Percentiles rank a stretch among this genome's conserved stretches.
These are phyloP conservation scores for Septoria linicola DNA, from an alignment of 2,329 filamentous ascomycete genomes.

Conservation along the genomic window DNA sequence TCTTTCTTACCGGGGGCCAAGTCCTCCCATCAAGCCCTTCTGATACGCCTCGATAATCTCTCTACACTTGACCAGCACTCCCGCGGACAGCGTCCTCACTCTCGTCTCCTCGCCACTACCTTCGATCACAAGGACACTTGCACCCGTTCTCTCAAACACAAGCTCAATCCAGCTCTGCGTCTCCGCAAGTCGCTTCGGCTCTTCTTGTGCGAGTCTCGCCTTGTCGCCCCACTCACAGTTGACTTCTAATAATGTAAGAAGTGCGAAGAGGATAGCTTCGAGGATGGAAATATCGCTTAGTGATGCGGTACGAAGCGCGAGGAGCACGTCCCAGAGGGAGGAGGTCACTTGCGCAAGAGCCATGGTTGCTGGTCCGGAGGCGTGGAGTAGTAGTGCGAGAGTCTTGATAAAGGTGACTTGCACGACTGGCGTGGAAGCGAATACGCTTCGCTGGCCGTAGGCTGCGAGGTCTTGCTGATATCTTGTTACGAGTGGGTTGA, in stretches of 20 bases:
- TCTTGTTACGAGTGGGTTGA: conserved; percentile 79
- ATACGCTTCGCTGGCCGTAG: conserved; percentile 47
- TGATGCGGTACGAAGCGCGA: conserved; percentile 61
- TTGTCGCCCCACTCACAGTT: conserved; percentile 61
- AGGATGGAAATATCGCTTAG: conserved; percentile 57
- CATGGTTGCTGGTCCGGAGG: conserved; percentile 75
- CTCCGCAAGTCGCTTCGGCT: conserved; percentile 77
- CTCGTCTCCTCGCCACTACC: conserved; percentile 76
- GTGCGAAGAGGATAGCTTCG: conserved; percentile 72
- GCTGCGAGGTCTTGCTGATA: conserved; percentile 46
- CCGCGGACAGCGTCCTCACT: conserved; percentile 74
- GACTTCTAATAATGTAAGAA: conserved; percentile 78
- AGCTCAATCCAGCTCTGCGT: conserved; percentile 79
- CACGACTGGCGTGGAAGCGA: conserved; percentile 72
- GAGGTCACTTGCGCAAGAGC: conserved; percentile 75
- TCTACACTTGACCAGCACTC: conserved; percentile 71
- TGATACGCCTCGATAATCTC: conserved; percentile 84
- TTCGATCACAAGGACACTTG: conserved; percentile 42
- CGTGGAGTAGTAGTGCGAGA: conserved; percentile 76
- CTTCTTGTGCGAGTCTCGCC: conserved; percentile 68
- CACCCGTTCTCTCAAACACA: conserved; percentile 61
- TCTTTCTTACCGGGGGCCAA: not conserved
- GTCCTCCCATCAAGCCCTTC: conserved; percentile 59
- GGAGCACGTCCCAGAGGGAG: conserved; percentile 80
- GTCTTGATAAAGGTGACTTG: conserved; percentile 83